phyloP scores from a whole-genome alignment of 2,329 filamentous ascomycete genomes.

The Lecanicillium sp. region DNA sequence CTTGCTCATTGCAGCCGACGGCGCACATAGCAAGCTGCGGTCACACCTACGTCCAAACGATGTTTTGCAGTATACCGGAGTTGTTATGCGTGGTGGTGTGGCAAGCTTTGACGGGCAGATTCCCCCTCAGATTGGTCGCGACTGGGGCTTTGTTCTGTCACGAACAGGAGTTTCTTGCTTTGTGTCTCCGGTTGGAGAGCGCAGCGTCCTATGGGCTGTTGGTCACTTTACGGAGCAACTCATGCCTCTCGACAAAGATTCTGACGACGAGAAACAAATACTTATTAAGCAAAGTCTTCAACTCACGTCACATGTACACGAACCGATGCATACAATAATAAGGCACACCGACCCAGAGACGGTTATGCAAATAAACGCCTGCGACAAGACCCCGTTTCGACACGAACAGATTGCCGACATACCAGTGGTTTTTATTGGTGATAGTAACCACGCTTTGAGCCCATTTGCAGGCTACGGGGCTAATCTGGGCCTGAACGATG shows the following conservation, averaged over 20 bases:
- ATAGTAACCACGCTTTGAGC: slow-evolving; percentile 40
- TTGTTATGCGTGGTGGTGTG: slow-evolving; percentile 28
- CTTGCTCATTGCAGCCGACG: slow-evolving; percentile 36
- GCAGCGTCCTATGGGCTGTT: slow-evolving; percentile 33
- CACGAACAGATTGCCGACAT: slow-evolving; percentile 19
- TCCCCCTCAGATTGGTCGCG: slow-evolving; percentile 22
- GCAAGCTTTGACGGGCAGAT: slow-evolving; percentile 25
- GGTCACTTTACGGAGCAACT: slow-evolving; percentile 21
- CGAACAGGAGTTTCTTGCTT: slow-evolving; percentile 32
- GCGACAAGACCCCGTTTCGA: slow-evolving; percentile 34
- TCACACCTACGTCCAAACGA: slow-evolving; percentile 28
- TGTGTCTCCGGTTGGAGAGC: slow-evolving; percentile 32
- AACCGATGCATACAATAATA: slow-evolving; percentile 31
- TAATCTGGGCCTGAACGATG: slow-evolving; percentile 38
- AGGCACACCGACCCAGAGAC: slow-evolving; percentile 28
- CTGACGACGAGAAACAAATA: slow-evolving; percentile 15
- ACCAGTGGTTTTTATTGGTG: slow-evolving; percentile 37
- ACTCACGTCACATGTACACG: slow-evolving; percentile 25
- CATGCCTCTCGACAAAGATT: slow-evolving; percentile 8
- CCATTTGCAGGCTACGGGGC: slow-evolving; percentile 41
- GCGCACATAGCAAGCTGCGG: slow-evolving; percentile 32
- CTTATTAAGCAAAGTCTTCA: slow-evolving; percentile 23
- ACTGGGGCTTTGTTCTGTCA: slow-evolving; percentile 33
- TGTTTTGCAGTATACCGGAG: slow-evolving; percentile 28
- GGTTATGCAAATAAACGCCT: slow-evolving; percentile 29